Conservation (phyloP, 1,284 basidiomycete species). For the Porphyrellus sp. region DNA sequence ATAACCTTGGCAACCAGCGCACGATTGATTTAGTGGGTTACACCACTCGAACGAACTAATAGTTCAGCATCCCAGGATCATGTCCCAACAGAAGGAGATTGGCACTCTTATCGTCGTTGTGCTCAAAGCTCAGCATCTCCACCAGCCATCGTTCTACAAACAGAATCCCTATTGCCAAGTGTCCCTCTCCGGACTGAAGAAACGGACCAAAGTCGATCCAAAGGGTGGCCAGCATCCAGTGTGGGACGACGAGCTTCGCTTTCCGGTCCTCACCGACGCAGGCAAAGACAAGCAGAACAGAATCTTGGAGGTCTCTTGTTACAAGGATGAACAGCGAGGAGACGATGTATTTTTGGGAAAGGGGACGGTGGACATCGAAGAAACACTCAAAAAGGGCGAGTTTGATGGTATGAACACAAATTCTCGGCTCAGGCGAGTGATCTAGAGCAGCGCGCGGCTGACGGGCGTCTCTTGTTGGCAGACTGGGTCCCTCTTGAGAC, state of each 20-base stretch:
- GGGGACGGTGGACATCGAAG: slow-evolving; percentile 59
- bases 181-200: slow-evolving; percentile 44
- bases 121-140: slow-evolving; percentile 69
- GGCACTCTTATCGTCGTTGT: slow-evolving; percentile 73
- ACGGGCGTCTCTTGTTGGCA: slow-evolving; percentile 29
- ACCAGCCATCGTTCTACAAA: slow-evolving; percentile 71
- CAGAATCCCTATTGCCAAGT: slow-evolving; percentile 67
- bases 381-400: slow-evolving; percentile 67
- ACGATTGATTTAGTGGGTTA: neutral
- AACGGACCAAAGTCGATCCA: slow-evolving; percentile 58
- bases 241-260: slow-evolving; percentile 72
- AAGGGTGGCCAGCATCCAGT: slow-evolving; percentile 76
- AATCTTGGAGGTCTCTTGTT: slow-evolving; percentile 61
- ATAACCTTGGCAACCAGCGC: neutral
- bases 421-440: neutral
- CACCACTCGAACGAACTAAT: neutral
- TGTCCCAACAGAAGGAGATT: slow-evolving; percentile 42
- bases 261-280: slow-evolving; percentile 43
- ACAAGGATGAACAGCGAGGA: slow-evolving; percentile 55
- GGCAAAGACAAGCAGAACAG: slow-evolving; percentile 46
- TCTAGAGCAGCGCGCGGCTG: slow-evolving; percentile 10
- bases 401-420: slow-evolving; percentile 59
- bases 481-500: slow-evolving; percentile 66
- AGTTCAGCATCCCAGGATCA: slow-evolving; percentile 4
- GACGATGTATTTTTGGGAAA: slow-evolving; percentile 59